Evolutionary conservation across 2,329 filamentous ascomycete genomes (phyloP), one percentile per base, ranked within the genome.

Genomic region (Ophiosphaerella herpotricha): DNA sequence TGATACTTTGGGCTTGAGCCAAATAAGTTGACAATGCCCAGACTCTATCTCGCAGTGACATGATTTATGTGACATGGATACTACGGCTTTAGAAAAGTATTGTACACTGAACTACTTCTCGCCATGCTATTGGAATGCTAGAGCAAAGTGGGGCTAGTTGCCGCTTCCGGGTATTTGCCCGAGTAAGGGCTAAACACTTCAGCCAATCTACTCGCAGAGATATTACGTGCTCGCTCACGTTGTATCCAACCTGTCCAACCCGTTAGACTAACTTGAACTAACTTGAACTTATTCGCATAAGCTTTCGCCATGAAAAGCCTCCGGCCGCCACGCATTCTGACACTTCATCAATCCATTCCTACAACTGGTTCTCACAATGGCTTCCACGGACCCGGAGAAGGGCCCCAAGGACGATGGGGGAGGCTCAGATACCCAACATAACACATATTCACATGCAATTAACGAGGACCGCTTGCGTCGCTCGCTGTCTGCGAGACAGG

Each of bases 401-500:
- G 53, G 18, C 0, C 41, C 54, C 12, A 46, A 54, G 43, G 39
- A 62, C 35, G 14, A 55, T 41, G 46, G 43, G 14, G 32, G 40
- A 35, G 53, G 55, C 21, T 55, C 59, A 6, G 54, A 54, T 12
- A 49, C 53, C 14, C 36, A 54, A 18, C 44, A 56, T 5, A 54
- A 42, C 31, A 41, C 47, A 1, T 49, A 47, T 33, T 45, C 45
- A 13, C 60, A 59, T 29, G 6, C 54, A 11, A 41, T 66, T 46
- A 61, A 63, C 12, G 64, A 63, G 44, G 64, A 66, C 46, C 57
- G 57, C 21, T 42, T 66, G 16, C 57, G 59, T 14, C 62, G 64
- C 42, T 60, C 62, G 7, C 61, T 68, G 13, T 61, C 56, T 9
- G 60, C 75, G 37, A 77, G 82, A 45, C 82, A 85, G 63, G 72